Evolutionary conservation across 306 rosid genomes (phyloP), one percentile per base, ranked within the genome.

Genomic region (Biancaea sappan): DNA sequence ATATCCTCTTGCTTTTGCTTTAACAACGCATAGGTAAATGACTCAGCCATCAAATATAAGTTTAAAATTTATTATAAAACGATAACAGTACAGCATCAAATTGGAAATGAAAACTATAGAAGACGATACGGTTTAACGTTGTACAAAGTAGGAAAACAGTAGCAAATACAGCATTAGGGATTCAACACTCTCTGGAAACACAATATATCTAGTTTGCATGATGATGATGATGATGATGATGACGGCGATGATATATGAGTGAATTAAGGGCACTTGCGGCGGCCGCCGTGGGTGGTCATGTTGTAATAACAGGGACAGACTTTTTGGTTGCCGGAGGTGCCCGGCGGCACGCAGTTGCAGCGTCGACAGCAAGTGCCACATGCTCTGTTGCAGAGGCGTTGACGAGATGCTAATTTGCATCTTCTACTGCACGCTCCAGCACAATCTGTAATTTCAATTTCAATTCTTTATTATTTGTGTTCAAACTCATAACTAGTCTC

Each of bases 311-410:
- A 93, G 29, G 95, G 88, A 54, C 96, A 90, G 12, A 28, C 47
- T 3, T 88, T 86, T 38, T 88, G 84, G 84, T 90, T 88, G 3
- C 90, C 90, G 16, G 88, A 35, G 25, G 95, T 90, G 87, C 95
- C 90, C 87, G 16, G 88, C 21, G 48, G 93, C 83, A 93, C 95
- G 0, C 98, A 90, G 38, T 68, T 73, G 62, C 96, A 88, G 8
- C 91, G 85, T 4, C 16, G 41, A 2, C 96, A 90, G 67, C 96
- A 92, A 1, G 88, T 92, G 5, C 93, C 91, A 10, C 98, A 90
- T 0, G 91, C 90, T 73, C 93, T 81, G 24, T 80, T 50, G 66
- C 96, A 88, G 2, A 83, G 50, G 1, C 48, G 10, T 24, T 60
- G 93, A 79, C 96, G 77, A 1, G 93, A 90, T 15, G 95, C 83